Percentiles rank a stretch among this genome's conserved stretches.
phyloP scores from a whole-genome alignment of 202 grass and related monocot species.

The Cymbopogon flexuosus region DNA sequence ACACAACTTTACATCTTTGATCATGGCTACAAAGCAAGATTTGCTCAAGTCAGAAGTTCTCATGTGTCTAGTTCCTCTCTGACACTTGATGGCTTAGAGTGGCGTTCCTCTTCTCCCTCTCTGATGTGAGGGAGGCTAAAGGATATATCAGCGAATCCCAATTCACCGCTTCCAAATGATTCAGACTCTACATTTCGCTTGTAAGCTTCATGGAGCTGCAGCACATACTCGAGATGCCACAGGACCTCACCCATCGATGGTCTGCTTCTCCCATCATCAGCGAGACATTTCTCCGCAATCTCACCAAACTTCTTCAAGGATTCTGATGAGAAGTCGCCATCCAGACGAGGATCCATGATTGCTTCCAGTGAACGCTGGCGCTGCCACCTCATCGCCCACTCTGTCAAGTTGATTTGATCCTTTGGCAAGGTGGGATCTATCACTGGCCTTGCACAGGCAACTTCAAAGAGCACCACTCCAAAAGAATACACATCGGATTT shows the following conservation, averaged over 20 bases:
- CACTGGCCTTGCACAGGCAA: slow-evolving; percentile 74
- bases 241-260: slow-evolving; percentile 85
- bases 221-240: slow-evolving; percentile 91
- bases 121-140: slow-evolving; percentile 68
- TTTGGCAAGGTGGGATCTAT: slow-evolving; percentile 81
- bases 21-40: slow-evolving; percentile 27
- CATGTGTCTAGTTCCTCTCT: slow-evolving; percentile 37
- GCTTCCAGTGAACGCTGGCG: slow-evolving; percentile 72
- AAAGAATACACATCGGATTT: slow-evolving; percentile 98
- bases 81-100: slow-evolving; percentile 44
- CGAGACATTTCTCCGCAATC: slow-evolving; percentile 87
- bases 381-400: slow-evolving; percentile 96
- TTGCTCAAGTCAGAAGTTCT: slow-evolving; percentile 24
- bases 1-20: slow-evolving; percentile 40
- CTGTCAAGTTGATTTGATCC: slow-evolving; percentile 94
- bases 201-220: slow-evolving; percentile 87
- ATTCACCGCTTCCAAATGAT: slow-evolving; percentile 72
- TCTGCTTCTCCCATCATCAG: slow-evolving; percentile 75
- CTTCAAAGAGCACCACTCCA: slow-evolving; percentile 92
- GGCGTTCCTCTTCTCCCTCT: slow-evolving; percentile 56
- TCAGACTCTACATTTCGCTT: slow-evolving; percentile 58
- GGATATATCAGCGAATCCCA: slow-evolving; percentile 65
- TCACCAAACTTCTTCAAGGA: slow-evolving; percentile 92
- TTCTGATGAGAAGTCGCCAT: slow-evolving; percentile 76
- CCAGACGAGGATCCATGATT: slow-evolving; percentile 60